Evolutionary conservation across 2,329 filamentous ascomycete species (phyloP).

Genomic region (Lithohypha guttulata): DNA sequence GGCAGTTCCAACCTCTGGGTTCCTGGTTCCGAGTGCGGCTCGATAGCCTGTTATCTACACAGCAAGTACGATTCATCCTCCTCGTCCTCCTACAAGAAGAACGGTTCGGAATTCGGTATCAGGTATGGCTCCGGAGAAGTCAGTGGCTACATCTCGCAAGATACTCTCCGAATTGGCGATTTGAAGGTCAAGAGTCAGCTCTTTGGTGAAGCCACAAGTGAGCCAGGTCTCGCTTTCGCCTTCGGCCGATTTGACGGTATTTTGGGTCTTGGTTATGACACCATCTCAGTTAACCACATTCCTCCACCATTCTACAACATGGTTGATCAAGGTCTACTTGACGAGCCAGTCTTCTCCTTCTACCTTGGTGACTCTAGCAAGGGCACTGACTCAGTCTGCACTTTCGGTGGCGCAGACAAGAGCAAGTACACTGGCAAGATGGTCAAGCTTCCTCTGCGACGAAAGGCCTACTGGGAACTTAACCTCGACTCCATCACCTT

Average conservation of each 20-base stretch:
- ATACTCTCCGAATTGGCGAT: conserved; percentile 78
- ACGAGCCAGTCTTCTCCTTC: conserved; percentile 91
- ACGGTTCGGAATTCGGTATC: conserved; percentile 86
- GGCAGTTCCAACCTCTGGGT: conserved; percentile 99
- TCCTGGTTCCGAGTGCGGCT: conserved; percentile 76
- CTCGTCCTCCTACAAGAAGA: conserved; percentile 87
- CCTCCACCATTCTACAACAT: conserved; percentile 94
- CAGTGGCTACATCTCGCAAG: conserved; percentile 85
- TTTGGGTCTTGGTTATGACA: conserved; percentile 84
- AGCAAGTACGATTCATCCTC: conserved; percentile 85
- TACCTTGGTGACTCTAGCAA: conserved; percentile 72
- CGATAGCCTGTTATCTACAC: conserved; percentile 97
- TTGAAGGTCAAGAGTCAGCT: conserved; percentile 78
- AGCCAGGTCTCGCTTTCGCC: conserved; percentile 93
- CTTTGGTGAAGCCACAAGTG: conserved; percentile 90
- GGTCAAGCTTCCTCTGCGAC: conserved; percentile 84
- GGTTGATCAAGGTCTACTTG: conserved; percentile 77
- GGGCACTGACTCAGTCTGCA: conserved; percentile 68
- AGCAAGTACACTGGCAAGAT: conserved; percentile 75
- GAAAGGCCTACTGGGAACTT: conserved; percentile 99
- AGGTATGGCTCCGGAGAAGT: conserved; percentile 90
- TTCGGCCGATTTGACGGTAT: conserved; percentile 98
- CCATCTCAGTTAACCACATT: conserved; percentile 93
- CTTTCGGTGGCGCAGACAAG: conserved; percentile 81
- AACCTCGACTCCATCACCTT: conserved; percentile 87